phyloP scores from a whole-genome alignment of 1,139 yeast species.

The Hemisphaericaspora xylanilytica region DNA sequence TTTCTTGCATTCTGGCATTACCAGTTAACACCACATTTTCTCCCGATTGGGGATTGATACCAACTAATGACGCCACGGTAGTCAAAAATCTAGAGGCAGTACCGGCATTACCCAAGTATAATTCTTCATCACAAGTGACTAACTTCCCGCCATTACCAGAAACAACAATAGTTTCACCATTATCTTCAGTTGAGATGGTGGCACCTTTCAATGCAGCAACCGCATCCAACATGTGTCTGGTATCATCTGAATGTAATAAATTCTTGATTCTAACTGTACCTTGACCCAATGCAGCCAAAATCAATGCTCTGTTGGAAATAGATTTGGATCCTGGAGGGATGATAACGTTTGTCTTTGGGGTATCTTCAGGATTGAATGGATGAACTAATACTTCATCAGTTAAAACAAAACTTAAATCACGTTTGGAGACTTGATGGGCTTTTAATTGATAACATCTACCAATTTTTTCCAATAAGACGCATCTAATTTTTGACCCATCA shows the following conservation, averaged over 20 bases:
- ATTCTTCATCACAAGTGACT: slow-evolving; percentile 55
- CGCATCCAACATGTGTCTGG: slow-evolving; percentile 92
- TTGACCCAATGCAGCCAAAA: slow-evolving; percentile 85
- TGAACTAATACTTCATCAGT: slow-evolving; percentile 79
- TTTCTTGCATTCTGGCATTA: slow-evolving; percentile 93
- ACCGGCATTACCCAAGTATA: slow-evolving; percentile 96
- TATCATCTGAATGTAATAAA: slow-evolving; percentile 91
- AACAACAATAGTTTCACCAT: slow-evolving; percentile 84
- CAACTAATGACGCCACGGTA: slow-evolving; percentile 81
- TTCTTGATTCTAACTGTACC: slow-evolving; percentile 84
- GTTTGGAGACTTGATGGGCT: slow-evolving; percentile 82
- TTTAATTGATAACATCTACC: slow-evolving; percentile 87
- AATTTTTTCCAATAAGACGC: slow-evolving; percentile 77
- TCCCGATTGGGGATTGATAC: slow-evolving; percentile 32
- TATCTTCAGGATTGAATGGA: slow-evolving; percentile 39
- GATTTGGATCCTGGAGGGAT: slow-evolving; percentile 97
- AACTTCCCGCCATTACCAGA: slow-evolving; percentile 84
- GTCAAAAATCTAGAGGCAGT: slow-evolving; percentile 96
- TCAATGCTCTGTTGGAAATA: slow-evolving; percentile 90
- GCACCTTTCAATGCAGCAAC: slow-evolving; percentile 81
- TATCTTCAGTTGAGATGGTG: slow-evolving; percentile 72
- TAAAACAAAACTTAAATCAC: slow-evolving; percentile 74
- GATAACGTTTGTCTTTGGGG: slow-evolving; percentile 49
- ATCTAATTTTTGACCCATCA: slow-evolving; percentile 86
- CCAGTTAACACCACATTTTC: slow-evolving; percentile 73